phyloP scores from a whole-genome alignment of 306 rosid genomes.

The Chamaecrista fasciculata region DNA sequence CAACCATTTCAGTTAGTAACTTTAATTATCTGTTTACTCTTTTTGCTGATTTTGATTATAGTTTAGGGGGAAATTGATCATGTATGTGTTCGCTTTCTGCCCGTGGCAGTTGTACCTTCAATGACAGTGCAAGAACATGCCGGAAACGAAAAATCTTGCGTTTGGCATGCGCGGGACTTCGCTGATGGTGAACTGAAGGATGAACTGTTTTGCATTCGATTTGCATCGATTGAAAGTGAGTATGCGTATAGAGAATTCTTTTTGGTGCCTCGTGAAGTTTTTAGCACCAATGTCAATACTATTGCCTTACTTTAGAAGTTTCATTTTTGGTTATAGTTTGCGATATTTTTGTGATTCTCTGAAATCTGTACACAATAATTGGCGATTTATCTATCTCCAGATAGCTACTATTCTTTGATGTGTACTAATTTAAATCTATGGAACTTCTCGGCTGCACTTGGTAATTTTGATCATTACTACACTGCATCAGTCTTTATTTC shows the following conservation, averaged over 20 bases:
- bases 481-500: neutral
- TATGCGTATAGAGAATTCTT: neutral
- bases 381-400: neutral
- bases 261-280: neutral
- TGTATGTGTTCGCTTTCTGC: neutral
- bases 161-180: constrained; percentile 86
- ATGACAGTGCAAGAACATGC: constrained; percentile 89
- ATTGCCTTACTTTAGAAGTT: too few relatives aligned
- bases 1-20: constrained; percentile 65
- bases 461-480: neutral
- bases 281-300: neutral
- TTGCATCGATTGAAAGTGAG: constrained; percentile 83
- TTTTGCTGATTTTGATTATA: neutral
- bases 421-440: neutral
- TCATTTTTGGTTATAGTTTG: neutral
- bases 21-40: neutral
- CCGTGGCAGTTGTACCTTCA: constrained; percentile 32
- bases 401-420: neutral
- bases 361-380: neutral
- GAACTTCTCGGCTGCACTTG: neutral
- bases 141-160: constrained; percentile 86
- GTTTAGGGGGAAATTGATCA: neutral
- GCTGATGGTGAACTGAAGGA: constrained; percentile 88
- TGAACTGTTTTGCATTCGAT: constrained; percentile 87
- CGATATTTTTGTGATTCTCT: neutral